Evolutionary conservation across 495 filamentous ascomycete genomes (phyloP).

Genomic region (Aspergillus kassunensis): DNA sequence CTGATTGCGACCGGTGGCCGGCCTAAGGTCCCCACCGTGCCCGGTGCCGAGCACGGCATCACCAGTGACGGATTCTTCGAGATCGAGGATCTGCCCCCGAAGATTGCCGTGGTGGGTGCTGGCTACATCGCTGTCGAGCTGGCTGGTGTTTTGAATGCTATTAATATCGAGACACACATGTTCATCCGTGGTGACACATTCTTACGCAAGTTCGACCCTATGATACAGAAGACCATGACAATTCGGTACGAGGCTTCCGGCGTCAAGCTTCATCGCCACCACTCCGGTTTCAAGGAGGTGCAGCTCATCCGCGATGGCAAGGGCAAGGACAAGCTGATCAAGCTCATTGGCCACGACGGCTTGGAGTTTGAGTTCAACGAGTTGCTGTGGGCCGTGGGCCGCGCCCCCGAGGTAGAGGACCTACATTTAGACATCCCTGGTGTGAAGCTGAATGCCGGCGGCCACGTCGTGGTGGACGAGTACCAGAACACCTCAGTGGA

Average conservation of each 20-base stretch:
- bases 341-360: constrained; percentile 46
- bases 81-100: constrained; percentile 84
- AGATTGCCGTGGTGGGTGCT: constrained; percentile 88
- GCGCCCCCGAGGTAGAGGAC: constrained; percentile 56
- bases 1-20: constrained; percentile 55
- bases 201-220: constrained; percentile 87
- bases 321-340: constrained; percentile 48
- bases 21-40: constrained; percentile 44
- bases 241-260: constrained; percentile 83
- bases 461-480: constrained; percentile 51
- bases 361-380: constrained; percentile 54
- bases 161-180: constrained; percentile 88
- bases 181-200: constrained; percentile 88
- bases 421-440: constrained; percentile 52
- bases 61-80: constrained; percentile 86
- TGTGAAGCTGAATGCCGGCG: constrained; percentile 42
- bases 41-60: constrained; percentile 54
- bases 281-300: constrained; percentile 74
- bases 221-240: constrained; percentile 84
- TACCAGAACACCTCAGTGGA: constrained; percentile 57
- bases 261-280: constrained; percentile 73
- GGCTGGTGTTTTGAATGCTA: constrained; percentile 88
- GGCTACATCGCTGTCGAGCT: constrained; percentile 97
- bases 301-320: constrained; percentile 48
- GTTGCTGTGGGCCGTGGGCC: constrained; percentile 62